phyloP scores from a whole-genome alignment of 2,329 filamentous ascomycete species.

The Penicillium sp. region DNA sequence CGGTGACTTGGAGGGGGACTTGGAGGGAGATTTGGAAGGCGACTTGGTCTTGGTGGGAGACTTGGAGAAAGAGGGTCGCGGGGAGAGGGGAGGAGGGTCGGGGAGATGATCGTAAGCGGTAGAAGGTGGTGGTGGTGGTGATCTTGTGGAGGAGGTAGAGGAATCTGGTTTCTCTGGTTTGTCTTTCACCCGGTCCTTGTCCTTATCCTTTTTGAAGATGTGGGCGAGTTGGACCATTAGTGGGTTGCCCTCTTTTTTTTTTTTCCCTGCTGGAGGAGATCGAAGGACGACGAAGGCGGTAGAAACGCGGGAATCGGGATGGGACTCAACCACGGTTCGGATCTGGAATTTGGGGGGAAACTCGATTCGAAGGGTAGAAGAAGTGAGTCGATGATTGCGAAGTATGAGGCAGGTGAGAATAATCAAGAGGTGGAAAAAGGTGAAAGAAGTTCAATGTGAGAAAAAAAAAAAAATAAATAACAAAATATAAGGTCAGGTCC shows the following conservation, averaged over 20 bases:
- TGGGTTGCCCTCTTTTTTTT: constrained; percentile 23
- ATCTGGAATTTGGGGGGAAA: not conserved
- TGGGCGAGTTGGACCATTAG: constrained; percentile 36
- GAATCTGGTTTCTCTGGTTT: constrained; percentile 13
- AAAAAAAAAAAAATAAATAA: not conserved
- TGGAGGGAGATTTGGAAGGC: constrained; percentile 24
- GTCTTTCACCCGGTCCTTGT: constrained; percentile 21
- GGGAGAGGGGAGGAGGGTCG: constrained; percentile 43
- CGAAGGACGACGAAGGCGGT: constrained; percentile 48
- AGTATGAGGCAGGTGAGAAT: not conserved
- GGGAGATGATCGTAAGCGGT: constrained; percentile 10
- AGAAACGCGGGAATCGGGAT: constrained; percentile 33
- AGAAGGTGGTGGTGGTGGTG: not conserved
- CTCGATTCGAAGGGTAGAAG: not conserved
- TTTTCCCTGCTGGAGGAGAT: constrained; percentile 23
- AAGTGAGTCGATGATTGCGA: not conserved
- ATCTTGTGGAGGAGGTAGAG: constrained; percentile 3
- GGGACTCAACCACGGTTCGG: constrained; percentile 25
- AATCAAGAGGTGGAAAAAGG: not conserved
- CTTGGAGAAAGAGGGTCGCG: constrained; percentile 36
- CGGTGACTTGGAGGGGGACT: constrained; percentile 28
- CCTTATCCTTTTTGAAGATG: constrained; percentile 34
- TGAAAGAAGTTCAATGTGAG: not conserved
- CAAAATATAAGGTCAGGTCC: constrained; percentile 2
- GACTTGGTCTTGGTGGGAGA: constrained; percentile 24